phyloP scores from a whole-genome alignment of 192 early-diverging fungal genomes.

The Jimgerdemannia lactiflua region DNA sequence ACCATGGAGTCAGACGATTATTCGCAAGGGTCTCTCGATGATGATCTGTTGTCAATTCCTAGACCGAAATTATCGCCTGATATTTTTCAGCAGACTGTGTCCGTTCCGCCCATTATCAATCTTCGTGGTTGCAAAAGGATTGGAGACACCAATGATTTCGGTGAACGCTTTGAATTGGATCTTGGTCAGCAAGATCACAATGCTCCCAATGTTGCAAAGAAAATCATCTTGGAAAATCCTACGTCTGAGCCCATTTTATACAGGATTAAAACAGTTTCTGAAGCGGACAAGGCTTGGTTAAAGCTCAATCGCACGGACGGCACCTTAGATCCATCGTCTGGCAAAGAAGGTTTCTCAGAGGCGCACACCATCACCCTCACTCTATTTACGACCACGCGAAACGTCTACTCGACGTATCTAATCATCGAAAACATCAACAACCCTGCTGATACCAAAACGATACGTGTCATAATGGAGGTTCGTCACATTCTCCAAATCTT shows the following conservation, averaged over 20 bases:
- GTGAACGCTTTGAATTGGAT: slow-evolving; percentile 72
- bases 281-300: slow-evolving; percentile 61
- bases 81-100: slow-evolving; percentile 1
- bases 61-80: background rate
- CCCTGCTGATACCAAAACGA: slow-evolving; percentile 66
- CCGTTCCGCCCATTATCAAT: slow-evolving; percentile 41
- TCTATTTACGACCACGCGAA: slow-evolving; percentile 55
- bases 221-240: slow-evolving; percentile 61
- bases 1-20: background rate
- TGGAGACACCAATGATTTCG: slow-evolving; percentile 38
- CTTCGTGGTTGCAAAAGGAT: slow-evolving; percentile 71
- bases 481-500: slow-evolving; percentile 9
- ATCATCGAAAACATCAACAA: slow-evolving; percentile 74
- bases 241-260: slow-evolving; percentile 55
- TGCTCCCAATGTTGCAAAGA: slow-evolving; percentile 49
- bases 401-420: slow-evolving; percentile 69
- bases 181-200: slow-evolving; percentile 78
- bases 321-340: slow-evolving; percentile 51
- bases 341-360: slow-evolving; percentile 8
- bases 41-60: background rate
- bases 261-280: slow-evolving; percentile 52
- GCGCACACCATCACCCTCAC: slow-evolving; percentile 60
- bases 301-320: slow-evolving; percentile 66
- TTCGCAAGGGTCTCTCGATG: background rate
- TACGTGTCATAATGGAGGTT: slow-evolving; percentile 67